These are phyloP conservation scores for Funneliformis caledonium DNA, from an alignment of 371 early-diverging fungal genomes.

Conservation along the genomic window DNA sequence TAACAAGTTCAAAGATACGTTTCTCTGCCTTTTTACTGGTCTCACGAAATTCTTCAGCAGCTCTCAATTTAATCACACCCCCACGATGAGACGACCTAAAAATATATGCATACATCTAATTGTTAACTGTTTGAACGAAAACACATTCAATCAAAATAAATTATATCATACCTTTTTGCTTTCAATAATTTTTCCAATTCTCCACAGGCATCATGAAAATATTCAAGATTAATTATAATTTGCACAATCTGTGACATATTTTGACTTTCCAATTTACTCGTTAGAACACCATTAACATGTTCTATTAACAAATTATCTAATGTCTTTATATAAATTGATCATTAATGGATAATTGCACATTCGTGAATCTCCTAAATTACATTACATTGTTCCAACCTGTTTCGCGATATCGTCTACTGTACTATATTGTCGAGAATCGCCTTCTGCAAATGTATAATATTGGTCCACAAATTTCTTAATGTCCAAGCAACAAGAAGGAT, in stretches of 20 bases:
- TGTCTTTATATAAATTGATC: constrained; percentile 52
- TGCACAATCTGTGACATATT: constrained; percentile 81
- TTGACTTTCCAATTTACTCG: constrained; percentile 67
- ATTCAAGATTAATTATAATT: constrained; percentile 82
- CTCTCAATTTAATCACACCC: constrained; percentile 68
- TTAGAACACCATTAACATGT: constrained; percentile 72
- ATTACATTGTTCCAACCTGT: constrained; percentile 55
- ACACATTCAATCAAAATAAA: neutral
- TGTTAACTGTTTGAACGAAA: neutral
- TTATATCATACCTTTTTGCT: constrained; percentile 59
- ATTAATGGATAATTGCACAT: neutral
- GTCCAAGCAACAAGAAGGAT: constrained; percentile 73
- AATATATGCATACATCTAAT: neutral
- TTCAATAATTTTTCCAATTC: constrained; percentile 81
- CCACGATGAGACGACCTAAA: constrained; percentile 60
- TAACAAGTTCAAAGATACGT: constrained; percentile 79
- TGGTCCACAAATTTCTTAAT: constrained; percentile 75
- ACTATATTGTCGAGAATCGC: constrained; percentile 80
- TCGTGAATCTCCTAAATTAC: neutral
- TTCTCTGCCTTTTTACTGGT: constrained; percentile 75
- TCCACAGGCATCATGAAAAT: constrained; percentile 73
- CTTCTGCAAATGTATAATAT: constrained; percentile 87
- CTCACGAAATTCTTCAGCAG: constrained; percentile 74
- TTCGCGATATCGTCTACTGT: constrained; percentile 89
- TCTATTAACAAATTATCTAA: constrained; percentile 79